A percentile compares a stretch with the other conserved stretches of the same genome.
phyloP scores from a whole-genome alignment of 2,329 filamentous ascomycete genomes.

The Penicillium oxalicum region DNA sequence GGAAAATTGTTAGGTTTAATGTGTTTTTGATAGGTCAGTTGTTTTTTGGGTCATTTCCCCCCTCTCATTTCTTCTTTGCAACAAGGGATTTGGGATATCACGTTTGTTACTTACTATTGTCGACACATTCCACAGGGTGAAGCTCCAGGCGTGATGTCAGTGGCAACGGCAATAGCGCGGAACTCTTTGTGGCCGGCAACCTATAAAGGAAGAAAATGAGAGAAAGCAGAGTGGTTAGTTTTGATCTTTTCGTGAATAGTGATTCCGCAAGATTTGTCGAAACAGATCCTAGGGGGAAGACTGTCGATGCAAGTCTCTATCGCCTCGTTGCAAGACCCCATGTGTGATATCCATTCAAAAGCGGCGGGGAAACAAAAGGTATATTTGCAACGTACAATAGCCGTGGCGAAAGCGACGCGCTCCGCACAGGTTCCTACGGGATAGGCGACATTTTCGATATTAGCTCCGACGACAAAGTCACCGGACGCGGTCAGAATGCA shows the following conservation, averaged over 20 bases:
- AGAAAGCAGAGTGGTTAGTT: not conserved
- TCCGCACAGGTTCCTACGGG: slow-evolving; percentile 96
- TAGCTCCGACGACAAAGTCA: slow-evolving; percentile 65
- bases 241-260: no score
- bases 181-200: slow-evolving; percentile 51
- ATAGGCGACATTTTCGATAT: slow-evolving; percentile 89
- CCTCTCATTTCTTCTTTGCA: no score
- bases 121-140: slow-evolving; percentile 93
- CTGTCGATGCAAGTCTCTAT: no score
- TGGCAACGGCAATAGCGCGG: slow-evolving; percentile 77
- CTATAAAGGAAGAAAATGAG: slow-evolving; percentile 15
- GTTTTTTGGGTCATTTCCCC: no score
- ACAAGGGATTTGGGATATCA: no score
- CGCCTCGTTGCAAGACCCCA: no score
- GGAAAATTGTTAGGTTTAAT: not conserved
- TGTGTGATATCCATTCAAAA: no score
- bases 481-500: slow-evolving; percentile 61
- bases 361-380: no score
- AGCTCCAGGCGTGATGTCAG: slow-evolving; percentile 62
- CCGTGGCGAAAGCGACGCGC: slow-evolving; percentile 77
- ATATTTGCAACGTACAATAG: slow-evolving; percentile 48
- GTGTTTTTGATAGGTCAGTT: no score
- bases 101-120: slow-evolving; percentile 59
- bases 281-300: no score
- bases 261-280: no score